Evolutionary conservation across 2,329 filamentous ascomycete species (phyloP), one percentile per base, ranked within the genome.

Genomic region (Penicillium janthinellum): DNA sequence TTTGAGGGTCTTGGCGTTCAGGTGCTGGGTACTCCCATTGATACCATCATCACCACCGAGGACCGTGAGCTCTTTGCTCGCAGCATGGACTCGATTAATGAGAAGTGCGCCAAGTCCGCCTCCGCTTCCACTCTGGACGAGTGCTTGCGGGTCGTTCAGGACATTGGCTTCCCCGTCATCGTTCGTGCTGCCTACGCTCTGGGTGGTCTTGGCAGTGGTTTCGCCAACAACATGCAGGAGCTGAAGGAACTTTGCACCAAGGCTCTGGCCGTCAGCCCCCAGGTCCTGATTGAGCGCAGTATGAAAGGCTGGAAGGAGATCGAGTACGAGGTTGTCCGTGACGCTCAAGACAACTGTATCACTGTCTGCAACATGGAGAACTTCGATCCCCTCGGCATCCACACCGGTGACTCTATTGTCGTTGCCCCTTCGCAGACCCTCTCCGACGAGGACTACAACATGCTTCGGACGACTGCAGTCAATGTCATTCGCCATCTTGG

Each of bases 271-370:
- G 93, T 91, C 67, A 96, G 92, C 73, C 95, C 95, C 8, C 95
- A 99, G 75, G 91, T 99, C 7, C 85, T 99, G 57, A 96, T 99
- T 70, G 95, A 99, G 82, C 88, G 91, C 76, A 96, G 92, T 81
- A 98, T 99, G 94, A 98, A 98, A 82, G 95, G 95, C 60, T 99
- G 95, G 95, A 99, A 99, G 79, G 95, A 99, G 79, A 96, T 98
- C 64, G 95, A 99, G 78, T 99, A 98, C 74, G 95, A 99, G 78
- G 95, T 98, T 63, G 95, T 99, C 42, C 90, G 95, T 71, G 95
- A 98, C 81, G 90, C 88, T 58, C 88, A 92, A 70, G 93, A 99
- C 81, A 98, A 98, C 84, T 99, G 95, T 76, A 98, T 99, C 75
- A 99, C 95, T 6, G 95, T 99, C 63, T 99, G 95, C 78, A 99